Conservation (phyloP, 2,329 filamentous ascomycete species). For the Neonectria punicea region DNA sequence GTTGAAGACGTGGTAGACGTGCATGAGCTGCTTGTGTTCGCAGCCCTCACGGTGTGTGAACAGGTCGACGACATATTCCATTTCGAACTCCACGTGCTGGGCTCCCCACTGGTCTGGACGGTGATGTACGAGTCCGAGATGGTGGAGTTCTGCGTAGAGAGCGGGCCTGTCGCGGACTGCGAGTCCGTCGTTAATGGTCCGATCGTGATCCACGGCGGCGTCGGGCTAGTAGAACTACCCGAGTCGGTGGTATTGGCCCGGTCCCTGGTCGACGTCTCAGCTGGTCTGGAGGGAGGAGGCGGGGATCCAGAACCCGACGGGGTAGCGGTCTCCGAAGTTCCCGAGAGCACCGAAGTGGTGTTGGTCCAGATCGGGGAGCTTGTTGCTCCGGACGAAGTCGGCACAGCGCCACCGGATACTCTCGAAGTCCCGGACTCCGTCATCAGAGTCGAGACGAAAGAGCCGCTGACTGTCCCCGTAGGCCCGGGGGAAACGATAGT, state of each 20-base stretch:
- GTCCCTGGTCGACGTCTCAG: conserved; percentile 3
- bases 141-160: conserved; percentile 31
- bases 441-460: conserved; percentile 15
- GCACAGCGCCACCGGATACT: conserved; percentile 27
- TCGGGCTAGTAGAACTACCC: conserved; percentile 1
- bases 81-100: conserved; percentile 8
- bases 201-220: conserved; percentile 10
- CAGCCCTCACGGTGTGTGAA: conserved; percentile 4
- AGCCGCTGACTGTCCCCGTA: conserved; percentile 19
- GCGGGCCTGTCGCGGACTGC: conserved; percentile 20
- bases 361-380: conserved; percentile 33
- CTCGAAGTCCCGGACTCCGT: conserved; percentile 29
- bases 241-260: conserved; percentile 14
- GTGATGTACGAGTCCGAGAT: conserved; percentile 15
- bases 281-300: conserved; percentile 4
- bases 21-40: conserved; percentile 25
- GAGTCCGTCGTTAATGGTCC: conserved; percentile 21
- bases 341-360: conserved; percentile 26
- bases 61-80: conserved; percentile 21
- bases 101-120: conserved; percentile 19
- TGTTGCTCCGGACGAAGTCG: conserved; percentile 16
- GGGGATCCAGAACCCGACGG: conserved; percentile 19
- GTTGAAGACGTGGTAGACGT: conserved; percentile 27
- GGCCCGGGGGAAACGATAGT: conserved; percentile 20
- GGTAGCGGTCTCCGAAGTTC: conserved; percentile 18